Percentiles rank a stretch among this genome's conserved stretches.
These are phyloP conservation scores for Buddleja alternifolia DNA, from an alignment of 257 asterid genomes.

Conservation along the genomic window DNA sequence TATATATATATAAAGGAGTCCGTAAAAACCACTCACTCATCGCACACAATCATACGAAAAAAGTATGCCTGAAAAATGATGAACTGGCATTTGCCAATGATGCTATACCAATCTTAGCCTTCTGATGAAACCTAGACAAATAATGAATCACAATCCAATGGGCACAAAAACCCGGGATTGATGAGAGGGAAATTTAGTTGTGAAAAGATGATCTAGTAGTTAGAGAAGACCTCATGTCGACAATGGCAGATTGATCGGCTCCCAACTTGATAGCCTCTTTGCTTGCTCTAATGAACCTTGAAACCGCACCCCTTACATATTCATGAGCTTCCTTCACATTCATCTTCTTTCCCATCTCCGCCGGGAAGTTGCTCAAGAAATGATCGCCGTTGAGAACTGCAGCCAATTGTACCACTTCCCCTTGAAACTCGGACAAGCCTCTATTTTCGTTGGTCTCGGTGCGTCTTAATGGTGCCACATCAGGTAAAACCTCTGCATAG, in stretches of 20 bases:
- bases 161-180: neutral
- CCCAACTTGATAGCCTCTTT: constrained; percentile 74
- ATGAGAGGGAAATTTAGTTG: constrained; percentile 19
- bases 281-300: constrained; percentile 78
- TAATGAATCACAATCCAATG: neutral
- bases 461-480: constrained; percentile 56
- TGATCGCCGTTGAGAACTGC: constrained; percentile 77
- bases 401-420: constrained; percentile 74
- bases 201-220: constrained; percentile 66
- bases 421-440: constrained; percentile 68
- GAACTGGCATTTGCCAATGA: neutral
- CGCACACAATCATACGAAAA: neutral
- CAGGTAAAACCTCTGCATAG: constrained; percentile 62
- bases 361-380: constrained; percentile 59
- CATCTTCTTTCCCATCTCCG: constrained; percentile 62
- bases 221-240: constrained; percentile 79
- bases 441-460: constrained; percentile 47
- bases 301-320: constrained; percentile 61
- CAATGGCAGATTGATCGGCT: constrained; percentile 68
- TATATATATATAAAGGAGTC: neutral
- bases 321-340: constrained; percentile 66
- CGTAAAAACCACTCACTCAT: neutral
- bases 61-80: neutral
- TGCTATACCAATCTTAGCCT: neutral
- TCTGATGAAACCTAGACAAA: neutral